Base-by-base conservation (phyloP, 768 basidiomycete genomes). In the Mycena polygramma region DNA sequence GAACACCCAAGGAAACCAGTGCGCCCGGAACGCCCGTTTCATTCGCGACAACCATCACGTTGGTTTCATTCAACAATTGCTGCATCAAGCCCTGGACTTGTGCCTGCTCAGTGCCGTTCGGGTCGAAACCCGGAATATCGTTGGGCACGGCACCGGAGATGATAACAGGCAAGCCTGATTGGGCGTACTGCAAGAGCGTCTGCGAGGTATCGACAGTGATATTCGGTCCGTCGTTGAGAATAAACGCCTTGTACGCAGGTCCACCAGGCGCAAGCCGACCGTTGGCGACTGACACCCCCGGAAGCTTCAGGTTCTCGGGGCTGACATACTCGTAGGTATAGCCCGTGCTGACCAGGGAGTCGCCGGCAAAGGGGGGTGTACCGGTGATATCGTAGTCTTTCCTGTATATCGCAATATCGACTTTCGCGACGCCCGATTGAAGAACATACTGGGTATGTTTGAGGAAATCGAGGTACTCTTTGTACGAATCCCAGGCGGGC, bases 321-420 rank as follows among this genome's bases (percentile, higher is more conserved):
- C 72, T 73, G 39, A 70, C 72, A 43, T 73, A 73, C 20, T 73
- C 72, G 36, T 70, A 73, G 2, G 72, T 58, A 39, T 66, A 73
- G 19, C 72, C 72, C 4, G 63, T 60, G 41, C 48, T 69, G 19
- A 73, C 51, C 20, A 69, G 37, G 20, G 72, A 73, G 26, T 55
- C 49, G 20, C 69, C 65, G 26, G 39, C 45, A 43, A 70, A 73
- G 39, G 72, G 72, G 10, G 63, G 68, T 15, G 41, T 11, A 10
- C 41, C 41, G 14, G 60, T 30, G 39, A 70, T 58, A 51, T 73
- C 54, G 45, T 73, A 73, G 41, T 52, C 72, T 26, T 73, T 73
- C 9, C 72, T 36, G 37, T 73, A 73, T 14, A 73, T 66, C 9
- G 59, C 68, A 45, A 73, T 22, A 53, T 73, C 72, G n/a, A 73